Percentiles rank a stretch among this genome's conserved stretches.
These are phyloP conservation scores for Xylogone sp. DNA, from an alignment of 2,329 filamentous ascomycete species.

Conservation along the genomic window DNA sequence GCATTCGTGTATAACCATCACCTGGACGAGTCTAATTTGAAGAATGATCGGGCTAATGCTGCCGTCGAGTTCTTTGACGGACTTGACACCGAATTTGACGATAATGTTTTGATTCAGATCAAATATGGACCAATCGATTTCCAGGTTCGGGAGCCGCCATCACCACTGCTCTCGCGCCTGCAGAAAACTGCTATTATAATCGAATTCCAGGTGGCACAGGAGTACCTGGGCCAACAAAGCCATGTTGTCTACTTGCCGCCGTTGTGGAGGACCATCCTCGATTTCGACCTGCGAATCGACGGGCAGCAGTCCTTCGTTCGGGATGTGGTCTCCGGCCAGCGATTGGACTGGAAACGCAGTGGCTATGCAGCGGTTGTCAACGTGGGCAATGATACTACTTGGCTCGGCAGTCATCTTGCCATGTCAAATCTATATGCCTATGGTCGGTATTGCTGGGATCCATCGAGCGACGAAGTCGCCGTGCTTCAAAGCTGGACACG, in stretches of 20 bases:
- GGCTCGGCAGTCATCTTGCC: constrained; percentile 65
- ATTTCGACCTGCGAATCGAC: constrained; percentile 64
- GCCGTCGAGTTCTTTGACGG: constrained; percentile 63
- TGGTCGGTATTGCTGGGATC: constrained; percentile 63
- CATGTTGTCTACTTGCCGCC: constrained; percentile 67
- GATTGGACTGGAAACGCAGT: constrained; percentile 52
- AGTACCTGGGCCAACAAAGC: constrained; percentile 68
- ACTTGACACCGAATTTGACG: constrained; percentile 62
- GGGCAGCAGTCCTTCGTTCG: constrained; percentile 50
- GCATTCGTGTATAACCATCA: constrained; percentile 67
- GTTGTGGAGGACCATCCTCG: constrained; percentile 63
- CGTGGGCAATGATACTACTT: constrained; percentile 61
- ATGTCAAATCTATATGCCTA: constrained; percentile 72
- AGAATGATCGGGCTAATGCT: constrained; percentile 64
- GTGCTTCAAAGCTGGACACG: constrained; percentile 64
- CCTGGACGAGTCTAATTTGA: constrained; percentile 59
- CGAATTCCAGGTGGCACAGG: constrained; percentile 64
- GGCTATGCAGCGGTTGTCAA: constrained; percentile 66
- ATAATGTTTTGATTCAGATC: constrained; percentile 69
- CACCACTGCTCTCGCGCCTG: constrained; percentile 57
- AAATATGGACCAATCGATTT: constrained; percentile 75
- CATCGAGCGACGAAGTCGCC: constrained; percentile 40
- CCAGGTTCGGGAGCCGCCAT: constrained; percentile 64
- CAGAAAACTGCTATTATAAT: constrained; percentile 46
- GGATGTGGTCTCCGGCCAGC: constrained; percentile 57